These are phyloP conservation scores for Austroboletus rostrupii DNA, from an alignment of 1,284 basidiomycete species.

Conservation along the genomic window DNA sequence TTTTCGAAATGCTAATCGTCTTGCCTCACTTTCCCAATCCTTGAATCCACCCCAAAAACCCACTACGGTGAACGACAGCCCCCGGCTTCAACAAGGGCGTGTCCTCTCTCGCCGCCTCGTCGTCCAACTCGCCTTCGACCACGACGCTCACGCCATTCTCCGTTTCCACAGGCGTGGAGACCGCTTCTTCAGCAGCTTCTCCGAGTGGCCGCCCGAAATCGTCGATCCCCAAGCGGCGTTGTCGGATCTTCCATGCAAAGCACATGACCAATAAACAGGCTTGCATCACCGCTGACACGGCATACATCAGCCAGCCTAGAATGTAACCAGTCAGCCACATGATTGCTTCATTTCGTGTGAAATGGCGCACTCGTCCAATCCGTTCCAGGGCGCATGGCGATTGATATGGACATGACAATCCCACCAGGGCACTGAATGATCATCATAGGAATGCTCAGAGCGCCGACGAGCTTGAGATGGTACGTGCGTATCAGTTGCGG, in stretches of 20 bases:
- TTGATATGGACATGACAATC: constrained; percentile 82
- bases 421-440: constrained; percentile 90
- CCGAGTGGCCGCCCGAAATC: constrained; percentile 80
- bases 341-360: background rate
- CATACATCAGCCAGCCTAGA: constrained; percentile 79
- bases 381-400: constrained; percentile 64
- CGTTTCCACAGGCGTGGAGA: constrained; percentile 9
- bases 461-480: constrained; percentile 77
- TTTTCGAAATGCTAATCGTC: no score
- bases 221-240: constrained; percentile 76
- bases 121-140: constrained; percentile 20
- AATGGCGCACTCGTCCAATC: constrained; percentile 75
- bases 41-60: constrained; percentile 28
- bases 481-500: constrained; percentile 87
- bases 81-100: constrained; percentile 28
- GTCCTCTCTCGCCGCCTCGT: constrained; percentile 14
- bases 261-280: constrained; percentile 79
- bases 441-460: constrained; percentile 93
- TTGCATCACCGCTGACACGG: constrained; percentile 86
- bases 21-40: constrained; percentile 18
- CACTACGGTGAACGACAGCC: constrained; percentile 17
- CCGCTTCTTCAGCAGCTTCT: background rate
- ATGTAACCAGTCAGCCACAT: background rate
- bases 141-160: constrained; percentile 16
- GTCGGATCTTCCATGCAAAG: constrained; percentile 74